Evolutionary conservation across 805 yeast species (phyloP).

Genomic region (Saccharomycopsis microspora): DNA sequence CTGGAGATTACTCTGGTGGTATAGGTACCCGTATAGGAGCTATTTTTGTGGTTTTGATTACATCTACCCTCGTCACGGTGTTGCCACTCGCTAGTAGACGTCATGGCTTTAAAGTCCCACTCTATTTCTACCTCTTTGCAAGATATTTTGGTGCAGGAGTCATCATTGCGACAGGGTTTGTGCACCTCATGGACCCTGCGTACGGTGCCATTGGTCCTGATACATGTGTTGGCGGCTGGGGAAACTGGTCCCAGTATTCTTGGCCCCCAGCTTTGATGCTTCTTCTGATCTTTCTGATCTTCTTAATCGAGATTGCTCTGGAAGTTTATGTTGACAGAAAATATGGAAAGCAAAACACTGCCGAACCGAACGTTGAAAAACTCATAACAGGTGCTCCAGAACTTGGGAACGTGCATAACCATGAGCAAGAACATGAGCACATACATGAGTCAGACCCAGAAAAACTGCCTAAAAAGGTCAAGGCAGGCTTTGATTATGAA

Average conservation of each 20-base stretch:
- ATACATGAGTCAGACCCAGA: not conserved
- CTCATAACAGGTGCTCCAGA: conserved; percentile 9
- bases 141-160: conserved; percentile 65
- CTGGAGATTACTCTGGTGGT: conserved; percentile 30
- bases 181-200: conserved; percentile 56
- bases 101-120: conserved; percentile 33
- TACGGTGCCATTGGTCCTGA: conserved; percentile 20
- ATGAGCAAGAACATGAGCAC: not conserved
- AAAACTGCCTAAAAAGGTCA: not conserved
- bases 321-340: conserved; percentile 28
- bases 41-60: conserved; percentile 45
- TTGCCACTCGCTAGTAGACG: conserved; percentile 33
- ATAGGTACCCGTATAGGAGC: conserved; percentile 42
- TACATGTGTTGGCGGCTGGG: conserved; percentile 18
- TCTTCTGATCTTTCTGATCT: conserved; percentile 27
- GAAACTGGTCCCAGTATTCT: conserved; percentile 23
- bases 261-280: conserved; percentile 38
- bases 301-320: conserved; percentile 30
- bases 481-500: not conserved
- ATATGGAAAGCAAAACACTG: conserved; percentile 20
- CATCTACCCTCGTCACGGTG: conserved; percentile 35
- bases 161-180: conserved; percentile 64
- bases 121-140: conserved; percentile 19
- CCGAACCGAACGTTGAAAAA: conserved; percentile 15
- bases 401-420: not conserved